Evolutionary conservation across 1,139 yeast genomes (phyloP), one percentile per base, ranked within the genome.

Genomic region (Debaryomycetaceae sp.): DNA sequence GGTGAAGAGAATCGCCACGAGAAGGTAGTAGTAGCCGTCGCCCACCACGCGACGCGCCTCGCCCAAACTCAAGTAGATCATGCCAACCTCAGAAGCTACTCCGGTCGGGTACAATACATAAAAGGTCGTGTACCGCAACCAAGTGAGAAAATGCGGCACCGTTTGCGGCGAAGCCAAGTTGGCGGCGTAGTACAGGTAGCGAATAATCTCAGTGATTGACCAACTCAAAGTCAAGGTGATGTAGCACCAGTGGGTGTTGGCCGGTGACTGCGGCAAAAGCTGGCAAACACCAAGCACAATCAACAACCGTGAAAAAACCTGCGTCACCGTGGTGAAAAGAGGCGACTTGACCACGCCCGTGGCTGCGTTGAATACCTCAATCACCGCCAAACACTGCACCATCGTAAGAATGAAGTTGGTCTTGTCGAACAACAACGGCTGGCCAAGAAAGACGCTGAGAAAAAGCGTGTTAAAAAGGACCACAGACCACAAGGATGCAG

Each of bases 81-180:
- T 75, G 31, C 67, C 49, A 42, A 85, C 68, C 53, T 91, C 99
- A 38, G 93, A 78, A 4, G 83, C 75, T 12, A 91, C 96, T 4
- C 98, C 98, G 21, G 84, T 58, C 16, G 98, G 98, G 50, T 91
- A 91, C 45, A 91, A 67, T 2, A 86, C 75, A 46, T 75, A 74
- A 57, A 91, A 91, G 18, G 89, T 66, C 40, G 84, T 82, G 65
- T 89, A 91, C 51, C 99, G 74, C 44, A 86, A 61, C 72, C 82
- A 75, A 17, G 79, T 73, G 42, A 91, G 65, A 52, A 71, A 53
- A 29, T 56, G 52, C 7, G 93, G 86, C 12, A 88, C 83, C 1
- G 66, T 56, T 2, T 74, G 76, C 4, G 68, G 65, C 16, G 65
- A 67, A 38, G 58, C 58, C 39, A 85, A 65, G 48, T 80, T 81